Conservation (phyloP, 495 filamentous ascomycete genomes). For the Neurospora tetrasperma region DNA sequence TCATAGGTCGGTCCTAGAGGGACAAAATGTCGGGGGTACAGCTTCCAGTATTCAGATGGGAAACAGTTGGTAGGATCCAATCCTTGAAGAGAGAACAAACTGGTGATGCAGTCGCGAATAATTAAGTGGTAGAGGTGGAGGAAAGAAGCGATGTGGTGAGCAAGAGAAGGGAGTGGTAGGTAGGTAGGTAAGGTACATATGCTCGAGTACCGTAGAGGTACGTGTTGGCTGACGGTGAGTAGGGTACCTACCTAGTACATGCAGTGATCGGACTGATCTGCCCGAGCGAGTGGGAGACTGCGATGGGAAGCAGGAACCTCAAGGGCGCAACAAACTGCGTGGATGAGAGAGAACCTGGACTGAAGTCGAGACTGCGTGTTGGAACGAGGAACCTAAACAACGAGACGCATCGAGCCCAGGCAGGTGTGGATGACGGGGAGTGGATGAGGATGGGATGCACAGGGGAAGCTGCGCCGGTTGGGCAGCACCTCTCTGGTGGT, state of each 20-base stretch:
- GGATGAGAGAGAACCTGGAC: neutral
- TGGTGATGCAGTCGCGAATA: neutral
- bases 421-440: neutral
- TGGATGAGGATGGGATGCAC: neutral
- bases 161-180: neutral
- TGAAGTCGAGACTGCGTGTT: neutral
- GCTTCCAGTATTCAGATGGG: neutral
- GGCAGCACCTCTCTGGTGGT: neutral
- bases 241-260: too few relatives aligned
- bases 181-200: neutral
- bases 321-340: neutral
- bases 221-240: neutral
- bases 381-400: neutral
- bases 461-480: neutral
- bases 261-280: neutral
- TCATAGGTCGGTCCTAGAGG: neutral
- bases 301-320: neutral
- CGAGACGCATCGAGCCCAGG: neutral
- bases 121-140: neutral
- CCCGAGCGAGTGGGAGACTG: neutral
- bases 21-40: neutral
- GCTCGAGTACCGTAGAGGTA: too few relatives aligned
- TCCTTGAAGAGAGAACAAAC: neutral
- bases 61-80: neutral
- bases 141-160: neutral